A percentile compares a stretch with the other conserved stretches of the same genome.
phyloP scores from a whole-genome alignment of 2,329 filamentous ascomycete species.

The Colletotrichum kahawae region DNA sequence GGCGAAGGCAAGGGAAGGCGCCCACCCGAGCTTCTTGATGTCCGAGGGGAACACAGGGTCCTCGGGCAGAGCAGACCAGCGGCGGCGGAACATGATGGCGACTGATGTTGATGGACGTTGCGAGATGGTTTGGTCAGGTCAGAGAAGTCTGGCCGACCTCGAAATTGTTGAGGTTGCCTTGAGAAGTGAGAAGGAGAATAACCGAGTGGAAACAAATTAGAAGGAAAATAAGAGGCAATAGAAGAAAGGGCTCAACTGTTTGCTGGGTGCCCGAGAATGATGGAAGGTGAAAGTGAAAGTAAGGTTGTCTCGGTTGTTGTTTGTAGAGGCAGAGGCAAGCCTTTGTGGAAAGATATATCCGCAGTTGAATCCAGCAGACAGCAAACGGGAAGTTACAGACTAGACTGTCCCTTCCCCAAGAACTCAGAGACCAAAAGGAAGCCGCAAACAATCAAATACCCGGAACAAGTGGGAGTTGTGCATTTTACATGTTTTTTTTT shows the following conservation, averaged over 20 bases:
- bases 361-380: too few relatives aligned
- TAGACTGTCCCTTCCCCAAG: accelerated
- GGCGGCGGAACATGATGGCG: constrained; percentile 75
- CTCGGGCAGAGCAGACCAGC: constrained; percentile 69
- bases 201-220: neutral
- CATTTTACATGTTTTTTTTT: neutral
- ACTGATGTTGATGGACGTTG: neutral
- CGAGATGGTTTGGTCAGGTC: neutral
- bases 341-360: too few relatives aligned
- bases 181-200: neutral
- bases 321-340: too few relatives aligned
- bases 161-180: neutral
- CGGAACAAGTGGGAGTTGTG: neutral
- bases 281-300: neutral
- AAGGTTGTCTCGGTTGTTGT: neutral
- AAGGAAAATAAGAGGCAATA: neutral
- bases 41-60: constrained; percentile 71
- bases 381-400: neutral
- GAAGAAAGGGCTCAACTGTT: neutral
- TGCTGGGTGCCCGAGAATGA: neutral
- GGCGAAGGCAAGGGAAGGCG: neutral
- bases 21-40: constrained; percentile 75
- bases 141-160: neutral
- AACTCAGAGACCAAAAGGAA: neutral
- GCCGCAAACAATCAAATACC: neutral